Evolutionary conservation across 2,329 filamentous ascomycete genomes (phyloP).

Genomic region (Sclerotinia trifoliorum): DNA sequence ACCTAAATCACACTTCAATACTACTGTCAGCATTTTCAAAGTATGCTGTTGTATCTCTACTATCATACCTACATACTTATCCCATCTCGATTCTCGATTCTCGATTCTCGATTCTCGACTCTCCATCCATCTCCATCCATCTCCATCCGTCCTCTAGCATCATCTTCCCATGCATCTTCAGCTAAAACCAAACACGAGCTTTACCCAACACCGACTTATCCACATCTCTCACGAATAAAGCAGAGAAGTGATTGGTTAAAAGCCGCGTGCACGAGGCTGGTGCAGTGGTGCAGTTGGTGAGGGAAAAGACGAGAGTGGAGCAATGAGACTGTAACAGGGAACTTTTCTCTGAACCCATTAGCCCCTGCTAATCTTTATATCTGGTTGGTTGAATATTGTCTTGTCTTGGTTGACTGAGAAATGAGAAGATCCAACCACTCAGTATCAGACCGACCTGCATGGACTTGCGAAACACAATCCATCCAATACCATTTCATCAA

Average conservation of each 20-base stretch:
- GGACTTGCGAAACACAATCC: too few relatives aligned
- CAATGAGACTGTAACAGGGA: neutral
- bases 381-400: too few relatives aligned
- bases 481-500: too few relatives aligned
- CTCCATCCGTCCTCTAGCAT: neutral
- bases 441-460: too few relatives aligned
- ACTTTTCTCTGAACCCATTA: neutral
- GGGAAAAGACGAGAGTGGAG: neutral
- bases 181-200: neutral
- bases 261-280: too few relatives aligned
- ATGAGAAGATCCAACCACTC: neutral
- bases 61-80: too few relatives aligned
- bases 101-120: too few relatives aligned
- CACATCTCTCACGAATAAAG: too few relatives aligned
- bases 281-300: neutral
- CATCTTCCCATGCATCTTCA: neutral
- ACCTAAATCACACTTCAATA: neutral
- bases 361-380: too few relatives aligned
- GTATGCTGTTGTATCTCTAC: neutral
- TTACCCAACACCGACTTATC: too few relatives aligned
- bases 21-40: neutral
- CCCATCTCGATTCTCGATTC: neutral
- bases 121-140: neutral
- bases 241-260: neutral
- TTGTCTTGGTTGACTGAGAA: neutral